Evolutionary conservation across 345 rosid species (phyloP).

Genomic region (Eucalyptus tenuipes): DNA sequence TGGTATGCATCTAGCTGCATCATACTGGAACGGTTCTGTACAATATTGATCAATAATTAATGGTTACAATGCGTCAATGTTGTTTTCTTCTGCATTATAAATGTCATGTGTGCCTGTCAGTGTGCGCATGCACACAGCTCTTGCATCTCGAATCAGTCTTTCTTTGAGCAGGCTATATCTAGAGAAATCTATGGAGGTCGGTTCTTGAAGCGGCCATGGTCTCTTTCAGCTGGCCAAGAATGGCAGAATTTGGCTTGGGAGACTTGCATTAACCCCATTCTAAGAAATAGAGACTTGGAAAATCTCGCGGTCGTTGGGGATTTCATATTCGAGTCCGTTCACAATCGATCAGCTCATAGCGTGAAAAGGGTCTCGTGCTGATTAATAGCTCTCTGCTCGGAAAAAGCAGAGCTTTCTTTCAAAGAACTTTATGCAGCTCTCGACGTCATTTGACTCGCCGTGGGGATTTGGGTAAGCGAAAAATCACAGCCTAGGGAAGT

Average conservation of each 20-base stretch:
- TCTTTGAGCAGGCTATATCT: neutral
- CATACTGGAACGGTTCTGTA: neutral
- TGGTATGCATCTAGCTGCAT: neutral
- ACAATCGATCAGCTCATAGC: neutral
- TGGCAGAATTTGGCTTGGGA: neutral
- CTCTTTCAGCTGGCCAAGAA: neutral
- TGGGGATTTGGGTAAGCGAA: neutral
- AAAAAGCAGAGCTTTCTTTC: neutral
- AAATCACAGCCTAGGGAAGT: neutral
- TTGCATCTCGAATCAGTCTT: neutral
- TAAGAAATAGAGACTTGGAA: neutral
- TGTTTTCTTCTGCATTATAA: neutral
- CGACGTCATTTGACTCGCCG: neutral
- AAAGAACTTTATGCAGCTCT: neutral
- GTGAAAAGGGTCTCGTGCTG: neutral
- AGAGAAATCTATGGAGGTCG: neutral
- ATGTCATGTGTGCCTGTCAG: neutral
- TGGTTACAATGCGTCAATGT: neutral
- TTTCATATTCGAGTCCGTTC: neutral
- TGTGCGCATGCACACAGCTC: neutral
- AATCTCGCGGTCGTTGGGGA: too few relatives aligned
- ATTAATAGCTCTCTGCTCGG: neutral
- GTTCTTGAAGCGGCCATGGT: neutral
- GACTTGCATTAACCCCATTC: neutral
- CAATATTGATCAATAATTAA: neutral